These are phyloP conservation scores for Tetrahymena malaccensis DNA, from an alignment of 73 alveolate species.

Conservation along the genomic window DNA sequence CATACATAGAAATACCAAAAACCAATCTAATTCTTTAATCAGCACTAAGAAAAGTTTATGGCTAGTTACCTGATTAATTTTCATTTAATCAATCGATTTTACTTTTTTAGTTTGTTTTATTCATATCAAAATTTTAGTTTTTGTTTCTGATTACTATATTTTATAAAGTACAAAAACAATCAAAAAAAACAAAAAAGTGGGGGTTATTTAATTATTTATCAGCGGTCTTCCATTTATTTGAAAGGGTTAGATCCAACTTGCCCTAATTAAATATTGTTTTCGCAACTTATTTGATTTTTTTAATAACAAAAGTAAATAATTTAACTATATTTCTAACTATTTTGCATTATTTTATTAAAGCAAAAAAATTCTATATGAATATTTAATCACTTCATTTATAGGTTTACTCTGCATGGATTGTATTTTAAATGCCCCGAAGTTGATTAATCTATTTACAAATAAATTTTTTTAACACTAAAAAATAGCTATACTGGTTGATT, in stretches of 20 bases:
- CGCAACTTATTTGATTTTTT: not conserved
- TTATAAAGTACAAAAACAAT: not conserved
- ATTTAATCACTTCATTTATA: not conserved
- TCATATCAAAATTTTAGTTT: not conserved
- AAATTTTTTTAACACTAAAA: not conserved
- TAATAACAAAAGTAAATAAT: not conserved
- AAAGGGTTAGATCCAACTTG: not conserved
- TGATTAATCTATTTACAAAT: not conserved
- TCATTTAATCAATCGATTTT: not conserved
- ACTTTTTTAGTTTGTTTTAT: not conserved
- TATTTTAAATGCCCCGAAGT: not conserved
- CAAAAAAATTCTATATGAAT: not conserved
- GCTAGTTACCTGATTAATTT: not conserved
- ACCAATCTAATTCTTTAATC: not conserved
- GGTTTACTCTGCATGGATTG: not conserved
- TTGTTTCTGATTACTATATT: not conserved
- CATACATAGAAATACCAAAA: not conserved
- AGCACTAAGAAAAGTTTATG: not conserved
- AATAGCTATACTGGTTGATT: not conserved
- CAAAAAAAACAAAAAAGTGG: not conserved
- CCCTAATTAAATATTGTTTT: not conserved
- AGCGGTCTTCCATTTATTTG: not conserved
- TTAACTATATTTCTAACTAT: not conserved
- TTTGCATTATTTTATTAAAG: not conserved
- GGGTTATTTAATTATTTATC: not conserved